Percentiles rank a stretch among this genome's conserved stretches.
phyloP scores from a whole-genome alignment of 2,329 filamentous ascomycete genomes.

The Tolypocladium endophyticum region DNA sequence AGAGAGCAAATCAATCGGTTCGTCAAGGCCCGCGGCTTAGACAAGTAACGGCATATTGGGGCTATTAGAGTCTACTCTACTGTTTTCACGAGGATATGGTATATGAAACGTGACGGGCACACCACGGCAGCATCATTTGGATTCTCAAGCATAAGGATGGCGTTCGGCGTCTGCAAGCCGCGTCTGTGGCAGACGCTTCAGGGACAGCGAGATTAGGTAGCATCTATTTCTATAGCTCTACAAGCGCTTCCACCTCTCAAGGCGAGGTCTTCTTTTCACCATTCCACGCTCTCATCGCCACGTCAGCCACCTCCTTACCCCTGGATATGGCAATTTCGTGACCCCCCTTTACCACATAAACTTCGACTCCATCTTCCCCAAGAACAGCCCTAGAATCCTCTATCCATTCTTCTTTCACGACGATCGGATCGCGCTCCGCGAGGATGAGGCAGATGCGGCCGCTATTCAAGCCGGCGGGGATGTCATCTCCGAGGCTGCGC shows the following conservation, averaged over 20 bases:
- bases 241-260: background rate
- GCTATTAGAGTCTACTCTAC: background rate
- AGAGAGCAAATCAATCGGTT: constrained; percentile 49
- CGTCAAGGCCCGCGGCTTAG: constrained; percentile 45
- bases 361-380: constrained; percentile 44
- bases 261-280: background rate
- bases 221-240: background rate
- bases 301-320: constrained; percentile 43
- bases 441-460: constrained; percentile 54
- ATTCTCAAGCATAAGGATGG: background rate
- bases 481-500: constrained; percentile 15
- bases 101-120: background rate
- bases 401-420: constrained; percentile 52
- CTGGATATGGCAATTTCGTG: constrained; percentile 61
- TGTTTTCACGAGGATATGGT: background rate
- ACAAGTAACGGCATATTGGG: constrained; percentile 27
- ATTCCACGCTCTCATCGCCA: constrained; percentile 23
- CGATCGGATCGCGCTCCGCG: constrained; percentile 55
- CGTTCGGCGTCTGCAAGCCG: background rate
- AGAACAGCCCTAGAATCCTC: constrained; percentile 49
- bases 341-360: constrained; percentile 48
- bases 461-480: constrained; percentile 22
- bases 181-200: background rate
- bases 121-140: background rate
- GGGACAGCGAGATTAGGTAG: background rate